Evolutionary conservation across 2,329 filamentous ascomycete genomes (phyloP), one percentile per base, ranked within the genome.

Genomic region (Helminthosporium solani): DNA sequence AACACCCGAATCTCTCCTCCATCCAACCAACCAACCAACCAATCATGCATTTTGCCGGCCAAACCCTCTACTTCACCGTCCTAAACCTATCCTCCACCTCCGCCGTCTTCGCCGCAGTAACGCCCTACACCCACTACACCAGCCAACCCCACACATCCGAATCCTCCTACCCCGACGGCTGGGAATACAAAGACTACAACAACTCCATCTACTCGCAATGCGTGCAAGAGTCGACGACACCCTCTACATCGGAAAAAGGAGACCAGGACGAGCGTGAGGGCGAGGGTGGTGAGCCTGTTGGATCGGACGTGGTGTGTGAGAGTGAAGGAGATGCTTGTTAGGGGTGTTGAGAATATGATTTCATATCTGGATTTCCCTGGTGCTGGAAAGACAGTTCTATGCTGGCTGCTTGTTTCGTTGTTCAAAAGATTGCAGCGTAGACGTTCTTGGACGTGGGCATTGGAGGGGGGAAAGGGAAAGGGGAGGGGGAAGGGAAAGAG

Each of bases 201-300:
- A 77, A 76, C 61, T 60, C 67, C 2, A 78, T 70, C 56, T 78
- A 78, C 63, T 71, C 58, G 33, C 75, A 78, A 64, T 77, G 75
- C 51, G 34, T 63, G 15, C 39, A 50, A 20, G 38, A 16, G n/a
- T 23, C 34, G n/a, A n/a, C n/a, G n/a, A n/a, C n/a, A n/a, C 46
- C 41, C 12, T 55, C 49, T 37, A 35, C 18, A 41, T 21, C 27
- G 43, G 30, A 15, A 25, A 9, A 6, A 25, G 23, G 23, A 21
- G 30, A n/a, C n/a, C n/a, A n/a, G n/a, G n/a, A n/a, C n/a, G n/a
- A n/a, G n/a, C n/a, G n/a, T n/a, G n/a, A n/a, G n/a, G n/a, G n/a
- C n/a, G n/a, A n/a, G n/a, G n/a, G n/a, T n/a, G n/a, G n/a, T n/a
- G n/a, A n/a, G n/a, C n/a, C n/a, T n/a, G n/a, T n/a, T n/a, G n/a